These are phyloP conservation scores for Pycnococcus provasolii DNA, from an alignment of 139 green algal genomes.

Conservation along the genomic window DNA sequence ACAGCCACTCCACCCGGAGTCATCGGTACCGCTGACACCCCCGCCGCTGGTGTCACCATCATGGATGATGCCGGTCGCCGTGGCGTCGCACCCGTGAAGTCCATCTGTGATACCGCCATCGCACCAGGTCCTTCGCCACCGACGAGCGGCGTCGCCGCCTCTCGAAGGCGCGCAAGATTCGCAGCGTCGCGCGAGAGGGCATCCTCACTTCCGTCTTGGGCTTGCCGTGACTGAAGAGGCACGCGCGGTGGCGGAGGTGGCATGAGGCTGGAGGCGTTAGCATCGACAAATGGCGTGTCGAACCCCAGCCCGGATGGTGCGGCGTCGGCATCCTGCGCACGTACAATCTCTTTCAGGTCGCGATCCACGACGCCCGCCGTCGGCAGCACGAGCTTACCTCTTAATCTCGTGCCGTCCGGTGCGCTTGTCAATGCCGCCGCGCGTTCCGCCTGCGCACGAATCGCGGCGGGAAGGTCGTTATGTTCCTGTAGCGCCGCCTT, in stretches of 20 bases:
- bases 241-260: constrained; percentile 46
- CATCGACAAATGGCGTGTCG: constrained; percentile 27
- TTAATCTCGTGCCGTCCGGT: constrained; percentile 56
- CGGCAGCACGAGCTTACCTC: constrained; percentile 78
- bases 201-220: constrained; percentile 35
- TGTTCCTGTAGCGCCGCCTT: constrained; percentile 32
- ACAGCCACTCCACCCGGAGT: background rate
- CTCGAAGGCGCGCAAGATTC: constrained; percentile 59
- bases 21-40: constrained; percentile 3
- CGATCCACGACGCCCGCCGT: constrained; percentile 57
- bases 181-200: constrained; percentile 71
- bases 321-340: constrained; percentile 37
- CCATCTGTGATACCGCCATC: constrained; percentile 47
- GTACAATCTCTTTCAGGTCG: constrained; percentile 82
- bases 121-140: constrained; percentile 63
- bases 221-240: constrained; percentile 58
- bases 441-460: background rate
- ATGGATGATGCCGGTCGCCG: constrained; percentile 3
- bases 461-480: constrained; percentile 16
- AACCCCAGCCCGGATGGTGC: constrained; percentile 5
- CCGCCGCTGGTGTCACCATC: constrained; percentile 42
- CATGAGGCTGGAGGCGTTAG: constrained; percentile 42
- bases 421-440: constrained; percentile 43
- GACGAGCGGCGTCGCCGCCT: constrained; percentile 73
- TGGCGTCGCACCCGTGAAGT: constrained; percentile 68